Conservation (phyloP, 176 grass and related monocot species). For the barley (Hordeum vulgare) region DNA sequence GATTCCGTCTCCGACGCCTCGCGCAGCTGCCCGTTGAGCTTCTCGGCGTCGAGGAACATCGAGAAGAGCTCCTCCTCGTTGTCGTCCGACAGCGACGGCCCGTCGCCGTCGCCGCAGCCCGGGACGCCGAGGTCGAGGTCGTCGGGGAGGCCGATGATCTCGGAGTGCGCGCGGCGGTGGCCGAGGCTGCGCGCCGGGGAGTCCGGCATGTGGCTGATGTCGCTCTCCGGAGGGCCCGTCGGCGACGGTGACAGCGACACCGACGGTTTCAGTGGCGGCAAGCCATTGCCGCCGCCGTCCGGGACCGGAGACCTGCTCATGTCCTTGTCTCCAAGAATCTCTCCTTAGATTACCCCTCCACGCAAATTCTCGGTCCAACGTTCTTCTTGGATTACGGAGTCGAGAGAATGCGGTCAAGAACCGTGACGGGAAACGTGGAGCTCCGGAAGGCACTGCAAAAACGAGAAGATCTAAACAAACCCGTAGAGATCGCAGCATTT, state of each 20-base stretch:
- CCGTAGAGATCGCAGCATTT: neutral
- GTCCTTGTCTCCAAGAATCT: conserved; percentile 11
- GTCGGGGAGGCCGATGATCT: conserved; percentile 60
- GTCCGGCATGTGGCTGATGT: conserved; percentile 51
- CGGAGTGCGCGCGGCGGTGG: conserved; percentile 69
- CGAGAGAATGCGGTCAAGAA: neutral
- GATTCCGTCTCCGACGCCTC: conserved; percentile 36
- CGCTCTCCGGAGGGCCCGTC: conserved; percentile 8
- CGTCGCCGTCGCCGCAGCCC: conserved; percentile 32
- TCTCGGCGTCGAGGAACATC: conserved; percentile 54
- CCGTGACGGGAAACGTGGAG: neutral
- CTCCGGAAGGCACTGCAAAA: neutral
- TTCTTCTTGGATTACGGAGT: neutral
- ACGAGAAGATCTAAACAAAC: neutral
- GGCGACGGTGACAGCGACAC: neutral
- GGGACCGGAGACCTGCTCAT: neutral
- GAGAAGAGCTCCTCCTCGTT: conserved; percentile 66
- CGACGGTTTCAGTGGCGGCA: neutral
- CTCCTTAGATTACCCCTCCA: neutral
- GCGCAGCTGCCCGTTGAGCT: conserved; percentile 40
- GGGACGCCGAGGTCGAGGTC: conserved; percentile 43
- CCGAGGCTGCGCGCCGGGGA: conserved; percentile 27
- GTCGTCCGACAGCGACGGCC: conserved; percentile 46
- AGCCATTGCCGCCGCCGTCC: neutral
- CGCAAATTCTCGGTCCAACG: neutral